Base-by-base conservation (phyloP, 2,329 filamentous ascomycete genomes). In the Magnaporthiopsis incrustans region DNA sequence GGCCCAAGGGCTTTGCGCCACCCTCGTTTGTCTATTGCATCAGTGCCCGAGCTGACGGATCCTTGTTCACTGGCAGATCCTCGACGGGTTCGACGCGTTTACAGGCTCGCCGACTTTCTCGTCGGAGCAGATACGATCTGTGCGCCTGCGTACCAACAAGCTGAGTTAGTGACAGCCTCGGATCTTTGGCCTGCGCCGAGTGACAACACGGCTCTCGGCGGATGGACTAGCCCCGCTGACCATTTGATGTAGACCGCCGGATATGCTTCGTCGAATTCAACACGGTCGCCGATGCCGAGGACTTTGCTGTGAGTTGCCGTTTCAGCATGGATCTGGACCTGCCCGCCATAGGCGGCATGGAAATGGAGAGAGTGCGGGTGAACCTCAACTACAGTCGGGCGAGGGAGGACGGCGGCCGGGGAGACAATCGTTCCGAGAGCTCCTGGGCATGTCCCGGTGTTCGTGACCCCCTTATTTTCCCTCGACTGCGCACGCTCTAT, bases 261-360 rank as follows among this genome's bases (percentile, higher is more conserved):
- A 75, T 76, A 64, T 77, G 74, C 6, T 74, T 77, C 63, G 77
- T 78, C 30, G 77, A 79, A 65, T 79, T 79, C 63, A 71, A 71
- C 57, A 74, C 74, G 22, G 73, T 75, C 25, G 70, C 72, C 15
- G 76, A 78, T 63, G 76, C 77, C n/a, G 70, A 73, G 60, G 68
- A 73, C 60, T 79, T 79, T 61, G 70, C 77, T 25, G 76, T 77
- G 64, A 70, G 68, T 18, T 68, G 77, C 62, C 75, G 74, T 61
- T 76, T 76, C 57, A 67, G 71, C 4, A 68, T 79, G 53, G 71
- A 75, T 7, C 70, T 79, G 50, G 69, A 70, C 30, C 69, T 73
- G 8, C 67, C 72, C 18, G 70, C 74, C 57, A 69, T 71, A 11
- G 67, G 74, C 66, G 66, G 70, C 63, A 25, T 68, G 59, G 67